phyloP scores from a whole-genome alignment of 1,284 basidiomycete species.

The Papiliotrema nemorosa region DNA sequence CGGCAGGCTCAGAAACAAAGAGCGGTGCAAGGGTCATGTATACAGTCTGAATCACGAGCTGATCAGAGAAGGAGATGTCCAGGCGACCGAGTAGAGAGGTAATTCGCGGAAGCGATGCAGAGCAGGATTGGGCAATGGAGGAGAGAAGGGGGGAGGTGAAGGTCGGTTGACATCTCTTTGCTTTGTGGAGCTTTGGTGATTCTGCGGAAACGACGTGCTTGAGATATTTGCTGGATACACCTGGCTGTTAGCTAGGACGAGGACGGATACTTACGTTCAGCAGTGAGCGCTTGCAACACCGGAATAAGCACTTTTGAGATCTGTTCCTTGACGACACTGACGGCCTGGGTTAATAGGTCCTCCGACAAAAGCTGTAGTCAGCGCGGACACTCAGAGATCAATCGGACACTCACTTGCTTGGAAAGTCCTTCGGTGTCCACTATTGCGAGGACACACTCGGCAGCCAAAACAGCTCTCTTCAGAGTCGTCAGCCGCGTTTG shows the following conservation, averaged over 20 bases:
- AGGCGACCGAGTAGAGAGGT: conserved; percentile 44
- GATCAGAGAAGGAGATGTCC: conserved; percentile 72
- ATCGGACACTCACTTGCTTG: conserved; percentile 63
- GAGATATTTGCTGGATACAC: conserved; percentile 54
- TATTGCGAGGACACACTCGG: conserved; percentile 74
- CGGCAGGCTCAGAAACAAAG: conserved; percentile 66
- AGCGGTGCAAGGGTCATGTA: conserved; percentile 90
- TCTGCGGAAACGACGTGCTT: conserved; percentile 56
- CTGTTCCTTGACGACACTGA: conserved; percentile 71
- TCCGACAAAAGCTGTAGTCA: conserved; percentile 74
- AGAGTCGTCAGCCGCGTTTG: conserved; percentile 57
- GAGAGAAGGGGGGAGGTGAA: conserved; percentile 55
- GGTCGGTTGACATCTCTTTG: conserved; percentile 10
- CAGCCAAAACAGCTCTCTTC: conserved; percentile 68
- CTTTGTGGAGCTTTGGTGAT: conserved; percentile 8
- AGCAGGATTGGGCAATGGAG: conserved; percentile 63
- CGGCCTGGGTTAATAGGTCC: conserved; percentile 76
- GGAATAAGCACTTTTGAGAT: conserved; percentile 78
- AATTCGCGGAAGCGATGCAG: conserved; percentile 48
- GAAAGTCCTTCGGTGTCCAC: conserved; percentile 72
- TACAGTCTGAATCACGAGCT: conserved; percentile 82
- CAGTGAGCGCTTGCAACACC: conserved; percentile 69
- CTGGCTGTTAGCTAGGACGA: conserved; percentile 15
- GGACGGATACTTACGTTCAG: conserved; percentile 36
- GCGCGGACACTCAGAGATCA: conserved; percentile 2